Percentiles rank a stretch among this genome's conserved stretches.
Conservation (phyloP, 257 asterid species). For the Solanum sitiens region DNA sequence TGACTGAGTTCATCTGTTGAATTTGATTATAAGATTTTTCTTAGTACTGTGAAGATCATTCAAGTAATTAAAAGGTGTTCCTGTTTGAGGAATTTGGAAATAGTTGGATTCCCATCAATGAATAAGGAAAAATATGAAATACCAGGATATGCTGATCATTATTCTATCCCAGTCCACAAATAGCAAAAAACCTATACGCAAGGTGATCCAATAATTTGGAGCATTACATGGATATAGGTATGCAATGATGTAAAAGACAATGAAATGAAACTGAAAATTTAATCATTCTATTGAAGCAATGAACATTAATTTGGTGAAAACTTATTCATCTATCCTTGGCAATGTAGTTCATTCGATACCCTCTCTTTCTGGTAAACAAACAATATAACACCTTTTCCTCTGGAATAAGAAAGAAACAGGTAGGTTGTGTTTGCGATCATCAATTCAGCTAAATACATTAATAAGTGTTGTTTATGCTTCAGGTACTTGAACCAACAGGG, state of each 20-base stretch:
- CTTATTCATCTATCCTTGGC: not conserved
- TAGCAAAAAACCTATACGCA: not conserved
- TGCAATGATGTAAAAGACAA: not conserved
- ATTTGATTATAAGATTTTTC: not conserved
- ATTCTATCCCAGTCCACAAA: not conserved
- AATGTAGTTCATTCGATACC: not conserved
- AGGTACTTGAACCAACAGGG: constrained; percentile 19
- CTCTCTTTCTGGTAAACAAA: not conserved
- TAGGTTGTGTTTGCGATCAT: not conserved
- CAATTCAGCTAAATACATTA: not conserved
- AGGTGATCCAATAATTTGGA: not conserved
- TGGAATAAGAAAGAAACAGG: not conserved
- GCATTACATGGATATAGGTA: not conserved
- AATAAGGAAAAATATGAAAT: not conserved
- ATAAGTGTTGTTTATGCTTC: constrained; percentile 1
- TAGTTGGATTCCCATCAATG: not conserved
- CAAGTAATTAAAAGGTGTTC: not conserved
- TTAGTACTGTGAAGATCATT: not conserved
- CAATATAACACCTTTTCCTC: not conserved
- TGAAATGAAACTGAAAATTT: not conserved
- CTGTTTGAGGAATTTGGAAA: not conserved
- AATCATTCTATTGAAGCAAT: not conserved
- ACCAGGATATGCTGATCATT: not conserved
- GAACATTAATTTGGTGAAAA: not conserved
- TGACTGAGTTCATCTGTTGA: not conserved